These are phyloP conservation scores for Penicillium mononematosum DNA, from an alignment of 495 filamentous ascomycete species.

Conservation along the genomic window DNA sequence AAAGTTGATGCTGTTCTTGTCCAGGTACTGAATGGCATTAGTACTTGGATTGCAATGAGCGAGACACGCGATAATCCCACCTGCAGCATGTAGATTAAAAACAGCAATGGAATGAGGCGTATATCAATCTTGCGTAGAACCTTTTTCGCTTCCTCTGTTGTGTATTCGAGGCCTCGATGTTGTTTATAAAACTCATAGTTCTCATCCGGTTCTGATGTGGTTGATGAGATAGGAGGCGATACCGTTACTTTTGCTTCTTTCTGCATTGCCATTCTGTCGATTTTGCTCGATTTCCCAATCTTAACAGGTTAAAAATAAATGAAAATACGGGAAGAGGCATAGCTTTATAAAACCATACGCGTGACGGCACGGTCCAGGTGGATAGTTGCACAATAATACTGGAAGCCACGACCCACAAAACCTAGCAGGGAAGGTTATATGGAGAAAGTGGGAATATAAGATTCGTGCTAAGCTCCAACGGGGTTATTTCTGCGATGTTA, in stretches of 20 bases:
- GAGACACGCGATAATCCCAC: conserved; percentile 9
- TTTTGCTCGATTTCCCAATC: too few relatives aligned
- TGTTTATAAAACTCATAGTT: conserved; percentile 28
- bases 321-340: background rate
- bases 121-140: conserved; percentile 57
- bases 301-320: background rate
- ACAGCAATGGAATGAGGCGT: conserved; percentile 54
- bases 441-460: conserved; percentile 1
- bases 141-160: conserved; percentile 45
- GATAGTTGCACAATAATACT: conserved; percentile 6
- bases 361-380: conserved; percentile 1
- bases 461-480: background rate
- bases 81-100: conserved; percentile 53
- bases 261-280: background rate
- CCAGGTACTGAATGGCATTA: conserved; percentile 49
- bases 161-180: conserved; percentile 34
- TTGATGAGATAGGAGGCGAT: conserved; percentile 9
- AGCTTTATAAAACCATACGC: conserved; percentile 1
- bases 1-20: conserved; percentile 61
- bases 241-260: conserved; percentile 21
- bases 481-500: background rate
- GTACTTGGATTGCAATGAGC: background rate
- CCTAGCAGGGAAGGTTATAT: conserved; percentile 1
- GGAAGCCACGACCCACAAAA: background rate
- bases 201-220: conserved; percentile 24